Evolutionary conservation across 1,139 yeast genomes (phyloP), one percentile per base, ranked within the genome.

Genomic region (Suhomyces panamericanus): DNA sequence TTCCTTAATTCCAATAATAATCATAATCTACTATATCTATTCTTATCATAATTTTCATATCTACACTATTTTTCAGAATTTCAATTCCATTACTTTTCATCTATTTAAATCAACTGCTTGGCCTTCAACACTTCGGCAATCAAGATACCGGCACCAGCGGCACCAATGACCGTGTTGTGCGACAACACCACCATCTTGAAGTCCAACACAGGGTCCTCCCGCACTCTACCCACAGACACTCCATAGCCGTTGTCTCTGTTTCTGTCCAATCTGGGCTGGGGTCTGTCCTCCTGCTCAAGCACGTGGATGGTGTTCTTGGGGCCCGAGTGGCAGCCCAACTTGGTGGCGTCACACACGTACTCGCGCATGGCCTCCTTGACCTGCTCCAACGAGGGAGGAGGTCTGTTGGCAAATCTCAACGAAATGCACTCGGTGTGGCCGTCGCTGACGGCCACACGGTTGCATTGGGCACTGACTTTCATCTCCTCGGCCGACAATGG

Each of bases 91-190:
- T 17, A 17, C 17, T 4, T 17, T 17, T 17, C 5, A 17, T 17
- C 17, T 11, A 13, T 22, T 15, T 77, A 90, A 55, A 91, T 79
- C 58, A 89, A 71, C 48, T 81, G 77, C 73, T 86, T 89, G 45
- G 93, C 93, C 51, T 79, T 70, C 58, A 93, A 78, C 49, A 89
- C 77, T 71, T 93, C 99, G 41, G 96, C 99, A 67, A 95, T 93
- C 66, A 93, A 81, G 50, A 93, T 78, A 66, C 99, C 99, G n/a
- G 98, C 87, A 62, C 99, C 99, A 27, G 99, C 99, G 59, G 99
- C 99, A 61, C 99, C 99, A 56, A 93, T 87, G 58, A 93, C 81
- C 47, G 99, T 93, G 76, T 93, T 93, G 70, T 93, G 99, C 22
- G 97, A 90, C 55, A 93, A 76, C 27, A 90, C 95, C 47, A 93